Evolutionary conservation across 352 stramenopile species (phyloP), one percentile per base, ranked within the genome.

Genomic region (Phytophthora ramorum): DNA sequence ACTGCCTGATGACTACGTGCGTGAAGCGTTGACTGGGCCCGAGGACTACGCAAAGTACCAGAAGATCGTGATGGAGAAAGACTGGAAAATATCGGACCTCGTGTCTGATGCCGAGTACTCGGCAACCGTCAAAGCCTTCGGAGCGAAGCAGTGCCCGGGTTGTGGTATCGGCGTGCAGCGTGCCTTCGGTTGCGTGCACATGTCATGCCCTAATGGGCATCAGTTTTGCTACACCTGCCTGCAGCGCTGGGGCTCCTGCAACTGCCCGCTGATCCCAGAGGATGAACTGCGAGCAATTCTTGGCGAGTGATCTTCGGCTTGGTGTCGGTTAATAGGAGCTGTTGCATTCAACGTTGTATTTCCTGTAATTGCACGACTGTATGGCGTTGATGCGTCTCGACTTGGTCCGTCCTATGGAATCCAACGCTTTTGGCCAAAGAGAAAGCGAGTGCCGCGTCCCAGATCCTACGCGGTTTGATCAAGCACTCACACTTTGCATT

Each of bases 211-310:
- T 7, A 83, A 86, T 41, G 83, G 82, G 2, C 83, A 92, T 64
- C 63, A 92, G 58, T 94, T 94, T 54, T 94, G 85, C 66, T 94
- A 82, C 57, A 90, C 81, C 24, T 92, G 85, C 24, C 57, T 94
- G 35, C 22, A 19, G 6, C 7, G 57, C 28, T 93, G 85, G 85
- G 58, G 75, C 4, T 73, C 68, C 10, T 93, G 85, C 58, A 35
- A 66, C 17, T 93, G 85, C 63, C 69, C 60, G 44, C 43, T 91
- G 10, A 89, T 94, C 47, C 83, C 83, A 0, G 72, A 89, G 14
- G 45, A 58, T 10, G 85, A 94, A 37, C 8, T 91, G 6, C 59
- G 44, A 32, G 20, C 43, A 14, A 91, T 91, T 57, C 63, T 93
- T 17, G 71, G 79, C 2, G 81, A 92, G 44, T 84, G 20, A 79